Conservation (phyloP, 2,329 filamentous ascomycete species). For the Nigrospora oryzae region DNA sequence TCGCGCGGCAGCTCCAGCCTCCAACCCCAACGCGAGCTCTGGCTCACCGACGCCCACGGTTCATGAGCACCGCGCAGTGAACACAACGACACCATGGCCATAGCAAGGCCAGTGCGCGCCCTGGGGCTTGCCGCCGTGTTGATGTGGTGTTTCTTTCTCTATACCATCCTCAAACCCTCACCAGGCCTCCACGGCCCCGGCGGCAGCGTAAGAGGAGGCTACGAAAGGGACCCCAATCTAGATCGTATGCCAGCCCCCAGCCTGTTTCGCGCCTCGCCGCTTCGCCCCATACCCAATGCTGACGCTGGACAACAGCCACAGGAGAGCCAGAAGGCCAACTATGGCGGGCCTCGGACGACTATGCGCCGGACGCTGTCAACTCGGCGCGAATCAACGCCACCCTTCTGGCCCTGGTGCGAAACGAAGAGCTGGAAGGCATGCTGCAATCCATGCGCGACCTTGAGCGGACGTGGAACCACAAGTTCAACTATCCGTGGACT, state of each 20-base stretch:
- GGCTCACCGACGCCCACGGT: constrained; percentile 3
- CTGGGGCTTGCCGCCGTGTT: constrained; percentile 63
- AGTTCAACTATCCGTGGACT: constrained; percentile 99
- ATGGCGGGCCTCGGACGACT: constrained; percentile 65
- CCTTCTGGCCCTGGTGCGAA: constrained; percentile 82
- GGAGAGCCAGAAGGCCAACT: constrained; percentile 74
- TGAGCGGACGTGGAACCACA: constrained; percentile 92
- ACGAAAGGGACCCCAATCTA: constrained; percentile 71
- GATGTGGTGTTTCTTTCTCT: constrained; percentile 71
- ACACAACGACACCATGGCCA: constrained; percentile 54
- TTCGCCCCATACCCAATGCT: not conserved
- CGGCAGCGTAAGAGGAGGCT: constrained; percentile 26
- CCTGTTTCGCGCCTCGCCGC: not conserved
- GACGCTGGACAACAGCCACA: constrained; percentile 52
- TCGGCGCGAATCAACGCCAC: constrained; percentile 89
- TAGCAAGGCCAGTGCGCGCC: constrained; percentile 77
- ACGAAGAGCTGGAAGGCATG: constrained; percentile 79
- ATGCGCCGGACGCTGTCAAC: constrained; percentile 65
- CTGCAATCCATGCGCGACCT: constrained; percentile 84
- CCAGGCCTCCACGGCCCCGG: constrained; percentile 27
- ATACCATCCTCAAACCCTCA: constrained; percentile 59
- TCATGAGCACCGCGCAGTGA: constrained; percentile 13
- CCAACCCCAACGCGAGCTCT: not conserved
- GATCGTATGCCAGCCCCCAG: constrained; percentile 55
- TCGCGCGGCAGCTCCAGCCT: not conserved